Conservation (phyloP, 2,329 filamentous ascomycete species). For the Microsporum ferrugineum region DNA sequence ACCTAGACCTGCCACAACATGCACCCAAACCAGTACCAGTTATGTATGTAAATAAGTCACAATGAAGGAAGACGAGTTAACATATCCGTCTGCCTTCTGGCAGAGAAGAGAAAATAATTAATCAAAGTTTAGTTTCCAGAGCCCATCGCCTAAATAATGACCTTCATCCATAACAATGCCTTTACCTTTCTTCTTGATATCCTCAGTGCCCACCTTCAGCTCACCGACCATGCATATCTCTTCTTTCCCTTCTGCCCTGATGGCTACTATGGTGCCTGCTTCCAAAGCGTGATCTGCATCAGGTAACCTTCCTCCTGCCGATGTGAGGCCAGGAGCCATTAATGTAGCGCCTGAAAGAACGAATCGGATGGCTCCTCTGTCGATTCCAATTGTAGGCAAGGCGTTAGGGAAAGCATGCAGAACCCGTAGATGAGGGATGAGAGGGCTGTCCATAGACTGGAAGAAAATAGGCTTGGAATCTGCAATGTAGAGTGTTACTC, state of each 20-base stretch:
- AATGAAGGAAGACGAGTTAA: neutral
- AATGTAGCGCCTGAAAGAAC: conserved; percentile 85
- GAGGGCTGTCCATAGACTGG: conserved; percentile 64
- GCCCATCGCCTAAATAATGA: conserved; percentile 85
- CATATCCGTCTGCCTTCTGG: neutral
- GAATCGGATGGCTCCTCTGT: conserved; percentile 92
- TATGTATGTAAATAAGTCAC: neutral
- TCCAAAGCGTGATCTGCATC: conserved; percentile 51
- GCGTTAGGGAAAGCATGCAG: conserved; percentile 80
- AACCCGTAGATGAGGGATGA: conserved; percentile 78
- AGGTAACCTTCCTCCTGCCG: conserved; percentile 67
- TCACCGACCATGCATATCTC: conserved; percentile 81
- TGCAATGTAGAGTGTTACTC: conserved; percentile 77
- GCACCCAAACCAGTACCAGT: neutral
- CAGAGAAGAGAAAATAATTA: conserved; percentile 18
- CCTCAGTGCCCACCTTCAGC: conserved; percentile 71
- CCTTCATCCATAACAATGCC: conserved; percentile 87
- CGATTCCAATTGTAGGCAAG: conserved; percentile 78
- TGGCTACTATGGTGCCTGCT: conserved; percentile 72
- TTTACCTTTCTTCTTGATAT: conserved; percentile 90
- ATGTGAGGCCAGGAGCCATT: conserved; percentile 91
- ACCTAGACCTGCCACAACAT: neutral
- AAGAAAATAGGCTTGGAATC: conserved; percentile 74
- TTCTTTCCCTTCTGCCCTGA: conserved; percentile 87
- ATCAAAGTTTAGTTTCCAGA: conserved; percentile 64